A percentile compares a stretch with the other conserved stretches of the same genome.
These are phyloP conservation scores for Craterostigma plantagineum DNA, from an alignment of 257 asterid genomes.

Conservation along the genomic window DNA sequence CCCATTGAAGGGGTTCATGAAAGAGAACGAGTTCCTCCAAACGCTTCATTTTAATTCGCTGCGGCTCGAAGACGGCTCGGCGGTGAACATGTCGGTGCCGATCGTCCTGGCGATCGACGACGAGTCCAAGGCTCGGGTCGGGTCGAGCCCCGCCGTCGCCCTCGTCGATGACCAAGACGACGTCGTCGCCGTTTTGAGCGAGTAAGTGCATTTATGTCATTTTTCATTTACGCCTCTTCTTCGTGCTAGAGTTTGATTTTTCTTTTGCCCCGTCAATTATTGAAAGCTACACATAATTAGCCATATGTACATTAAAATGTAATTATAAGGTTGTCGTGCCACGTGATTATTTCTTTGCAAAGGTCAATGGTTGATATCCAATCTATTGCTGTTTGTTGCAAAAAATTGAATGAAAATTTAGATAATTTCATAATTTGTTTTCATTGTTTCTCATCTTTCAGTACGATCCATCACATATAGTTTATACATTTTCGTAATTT, in stretches of 20 bases:
- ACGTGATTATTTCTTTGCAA: too few relatives aligned
- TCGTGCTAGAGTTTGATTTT: too few relatives aligned
- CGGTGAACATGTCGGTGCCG: slow-evolving; percentile 90
- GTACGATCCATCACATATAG: too few relatives aligned
- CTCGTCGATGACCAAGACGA: slow-evolving; percentile 37
- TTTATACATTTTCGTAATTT: too few relatives aligned
- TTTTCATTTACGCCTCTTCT: neutral
- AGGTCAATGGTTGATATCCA: too few relatives aligned
- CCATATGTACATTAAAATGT: too few relatives aligned
- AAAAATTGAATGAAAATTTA: neutral
- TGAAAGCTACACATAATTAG: too few relatives aligned
- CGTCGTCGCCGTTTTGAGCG: slow-evolving; percentile 45
- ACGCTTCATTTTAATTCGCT: slow-evolving; percentile 89
- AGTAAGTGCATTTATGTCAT: slow-evolving; percentile 28
- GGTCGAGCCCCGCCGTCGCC: slow-evolving; percentile 40
- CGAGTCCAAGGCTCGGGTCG: slow-evolving; percentile 38
- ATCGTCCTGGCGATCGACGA: slow-evolving; percentile 86
- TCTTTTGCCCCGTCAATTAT: too few relatives aligned
- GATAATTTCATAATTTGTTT: too few relatives aligned
- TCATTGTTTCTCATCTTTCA: too few relatives aligned
- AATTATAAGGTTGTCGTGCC: too few relatives aligned
- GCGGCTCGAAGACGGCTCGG: slow-evolving; percentile 49
- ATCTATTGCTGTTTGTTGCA: too few relatives aligned
- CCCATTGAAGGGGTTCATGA: slow-evolving; percentile 86
- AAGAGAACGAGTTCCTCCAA: slow-evolving; percentile 98